Base-by-base conservation (phyloP, 176 grass and related monocot species). In the Carex myosuroides region DNA sequence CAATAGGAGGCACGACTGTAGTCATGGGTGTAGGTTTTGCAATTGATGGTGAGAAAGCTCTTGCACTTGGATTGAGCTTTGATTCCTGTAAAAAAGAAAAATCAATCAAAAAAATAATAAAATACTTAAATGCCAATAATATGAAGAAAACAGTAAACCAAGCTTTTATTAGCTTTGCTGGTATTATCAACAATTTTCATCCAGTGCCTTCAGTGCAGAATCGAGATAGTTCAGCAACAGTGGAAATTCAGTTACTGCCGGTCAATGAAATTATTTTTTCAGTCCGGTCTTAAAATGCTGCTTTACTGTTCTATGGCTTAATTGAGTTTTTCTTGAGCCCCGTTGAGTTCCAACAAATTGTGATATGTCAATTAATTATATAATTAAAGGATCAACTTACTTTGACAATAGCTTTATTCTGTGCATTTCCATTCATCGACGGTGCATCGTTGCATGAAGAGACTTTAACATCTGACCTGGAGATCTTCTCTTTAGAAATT, bases 1-100 rank as follows among this genome's bases (percentile, higher is more conserved):
- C 70, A 81, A 84, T 16, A 79, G 82, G 81, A 56, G 95, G 59
- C 42, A 48, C 82, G 68, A 87, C 84, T 86, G 86, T 71, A 68
- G 63, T 13, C 63, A 82, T 12, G 30, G 81, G 85, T 84, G 83
- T 93, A 70, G 82, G 80, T 86, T 89, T 98, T 57, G 84, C 54
- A 88, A 89, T 85, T 84, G 88, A 92, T 85, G 95, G 95, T 82
- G 92, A 91, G 24, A 98, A 98, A 85, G 86, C 82, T 85, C 88
- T 91, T 68, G 95, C 95, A 66, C 77, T 82, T 86, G 95, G 92
- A 83, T 95, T 98, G 85, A 98, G 92, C 86, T 95, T 98, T 54
- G 88, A 98, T 85, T 90, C 89, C 95, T 98, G 92, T 66, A 91
- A 91, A 55, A 84, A 44, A 39, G 37, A 61, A 88, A 78, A 69